Evolutionary conservation across 1,139 yeast genomes (phyloP).

Genomic region (Taiozyma onychis): DNA sequence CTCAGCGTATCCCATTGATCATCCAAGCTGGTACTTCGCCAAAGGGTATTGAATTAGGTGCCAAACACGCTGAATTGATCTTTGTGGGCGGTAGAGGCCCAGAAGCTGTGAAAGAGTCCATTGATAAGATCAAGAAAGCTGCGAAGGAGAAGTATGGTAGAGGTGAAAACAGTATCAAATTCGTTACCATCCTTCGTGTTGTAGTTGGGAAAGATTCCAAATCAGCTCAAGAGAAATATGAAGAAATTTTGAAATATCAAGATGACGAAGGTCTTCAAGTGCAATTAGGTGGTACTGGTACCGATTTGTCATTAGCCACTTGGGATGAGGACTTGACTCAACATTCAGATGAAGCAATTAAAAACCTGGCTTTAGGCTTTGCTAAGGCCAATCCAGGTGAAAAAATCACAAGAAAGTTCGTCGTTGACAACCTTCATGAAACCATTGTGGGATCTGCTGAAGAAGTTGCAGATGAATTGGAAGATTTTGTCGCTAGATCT

Average conservation of each 20-base stretch:
- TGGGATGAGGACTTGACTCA: conserved; percentile 26
- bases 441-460: conserved; percentile 19
- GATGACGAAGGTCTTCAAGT: conserved; percentile 37
- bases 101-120: conserved; percentile 29
- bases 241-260: conserved; percentile 27
- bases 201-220: conserved; percentile 30
- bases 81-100: conserved; percentile 30
- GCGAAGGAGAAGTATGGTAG: conserved; percentile 30
- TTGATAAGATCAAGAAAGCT: conserved; percentile 26
- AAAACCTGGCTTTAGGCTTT: conserved; percentile 17
- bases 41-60: conserved; percentile 39
- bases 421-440: conserved; percentile 4
- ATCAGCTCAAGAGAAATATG: conserved; percentile 27
- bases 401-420: conserved; percentile 7
- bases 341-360: conserved; percentile 18
- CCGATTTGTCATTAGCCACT: conserved; percentile 24
- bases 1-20: conserved; percentile 38
- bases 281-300: conserved; percentile 29
- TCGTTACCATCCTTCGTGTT: conserved; percentile 27
- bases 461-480: conserved; percentile 29
- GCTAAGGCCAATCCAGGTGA: conserved; percentile 11
- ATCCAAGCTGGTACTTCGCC: conserved; percentile 42
- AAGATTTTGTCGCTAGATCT: conserved; percentile 29
- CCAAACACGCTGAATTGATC: conserved; percentile 38
- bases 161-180: conserved; percentile 28